These are phyloP conservation scores for Microsporum ferrugineum DNA, from an alignment of 2,329 filamentous ascomycete species.

Conservation along the genomic window DNA sequence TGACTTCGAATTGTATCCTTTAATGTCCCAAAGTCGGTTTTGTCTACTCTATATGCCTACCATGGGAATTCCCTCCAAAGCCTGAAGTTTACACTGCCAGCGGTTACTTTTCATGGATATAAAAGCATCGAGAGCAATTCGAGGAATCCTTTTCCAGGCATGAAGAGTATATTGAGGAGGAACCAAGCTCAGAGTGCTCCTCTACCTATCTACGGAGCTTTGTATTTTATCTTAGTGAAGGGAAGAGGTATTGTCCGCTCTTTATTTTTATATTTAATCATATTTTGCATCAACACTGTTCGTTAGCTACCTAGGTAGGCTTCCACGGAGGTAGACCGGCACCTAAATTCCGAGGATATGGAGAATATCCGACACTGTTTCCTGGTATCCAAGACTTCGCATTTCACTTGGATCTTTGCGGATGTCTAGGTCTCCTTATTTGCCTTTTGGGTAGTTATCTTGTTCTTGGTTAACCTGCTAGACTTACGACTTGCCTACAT, in stretches of 20 bases:
- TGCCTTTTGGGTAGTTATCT: not conserved
- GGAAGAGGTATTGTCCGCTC: not conserved
- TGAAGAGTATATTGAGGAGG: not conserved
- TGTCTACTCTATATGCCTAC: not conserved
- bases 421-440: not conserved
- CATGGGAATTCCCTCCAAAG: not conserved
- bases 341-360: slow-evolving; percentile 2
- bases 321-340: not conserved
- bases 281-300: too few relatives aligned
- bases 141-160: not conserved
- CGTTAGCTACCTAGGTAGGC: not conserved
- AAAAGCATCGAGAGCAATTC: not conserved
- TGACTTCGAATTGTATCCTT: not conserved
- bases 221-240: not conserved
- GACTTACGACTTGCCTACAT: not conserved
- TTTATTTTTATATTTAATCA: not conserved
- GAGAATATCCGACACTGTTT: slow-evolving; percentile 1
- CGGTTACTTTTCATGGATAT: not conserved
- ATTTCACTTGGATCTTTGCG: slow-evolving; percentile 1
- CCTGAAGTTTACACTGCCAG: slow-evolving; percentile 1
- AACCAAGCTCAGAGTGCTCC: not conserved
- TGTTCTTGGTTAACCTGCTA: not conserved
- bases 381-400: not conserved
- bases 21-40: slow-evolving; percentile 1
- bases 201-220: not conserved